Evolutionary conservation across 2,329 filamentous ascomycete genomes (phyloP), one percentile per base, ranked within the genome.

Genomic region (Botrytis pseudocinerea): DNA sequence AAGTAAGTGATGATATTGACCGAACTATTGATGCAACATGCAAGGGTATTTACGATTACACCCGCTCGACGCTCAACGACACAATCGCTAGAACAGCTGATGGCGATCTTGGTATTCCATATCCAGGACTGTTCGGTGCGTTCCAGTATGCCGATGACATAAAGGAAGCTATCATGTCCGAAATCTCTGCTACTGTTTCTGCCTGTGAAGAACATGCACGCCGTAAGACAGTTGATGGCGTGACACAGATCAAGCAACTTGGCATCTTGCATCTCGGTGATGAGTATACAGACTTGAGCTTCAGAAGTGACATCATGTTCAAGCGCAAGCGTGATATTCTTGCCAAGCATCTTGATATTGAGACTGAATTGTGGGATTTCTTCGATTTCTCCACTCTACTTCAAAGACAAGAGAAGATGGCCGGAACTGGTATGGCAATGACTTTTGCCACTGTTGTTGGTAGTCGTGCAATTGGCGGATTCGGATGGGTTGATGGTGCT

Each of bases 71-170:
- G 4, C 86, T 99, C 72, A 91, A 88, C 73, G 85, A 85, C n/a
- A 91, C 93, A 28, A 97, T 99, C 76, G 83, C 87, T 7, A 89
- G 90, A 74, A 91, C 94, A 25, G 94, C 93, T 10, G 92, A 94
- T 73, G 87, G 87, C 70, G 90, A 95, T 78, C 89, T 97, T 51
- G 92, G 94, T 60, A 91, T 99, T 25, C 87, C 91, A 25, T 99
- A 99, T 79, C 93, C 93, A 2, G 96, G 96, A 42, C 82, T 98
- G 8, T 90, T 97, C 76, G 90, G 88, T 59, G 94, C 92, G 2
- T 98, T 97, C 84, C 89, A 94, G 76, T 99, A 97, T 80, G 96
- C 96, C 4, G 96, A 99, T 76, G 94, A 97, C 74, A 86, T 98
- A 75, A 97, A 97, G 82, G 87, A 92, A 75, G 95, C 94, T 6